A percentile compares a stretch with the other conserved stretches of the same genome.
These are phyloP conservation scores for Anaeromyces robustus DNA, from an alignment of 192 early-diverging fungal genomes.

Conservation along the genomic window DNA sequence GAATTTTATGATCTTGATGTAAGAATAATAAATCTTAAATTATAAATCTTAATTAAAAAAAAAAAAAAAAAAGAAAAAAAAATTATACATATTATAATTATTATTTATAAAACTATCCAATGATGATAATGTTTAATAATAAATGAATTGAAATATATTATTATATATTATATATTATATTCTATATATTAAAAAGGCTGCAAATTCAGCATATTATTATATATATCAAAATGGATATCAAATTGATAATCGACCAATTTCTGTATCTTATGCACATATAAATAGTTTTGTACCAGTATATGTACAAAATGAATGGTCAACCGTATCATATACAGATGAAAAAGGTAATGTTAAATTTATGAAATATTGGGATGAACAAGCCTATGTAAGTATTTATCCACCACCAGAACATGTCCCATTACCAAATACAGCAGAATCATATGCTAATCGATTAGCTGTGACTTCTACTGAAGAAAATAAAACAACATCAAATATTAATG, in stretches of 20 bases:
- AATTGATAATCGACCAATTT: constrained; percentile 23
- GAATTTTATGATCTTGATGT: neutral
- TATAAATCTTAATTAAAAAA: too few relatives aligned
- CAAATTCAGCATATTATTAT: neutral
- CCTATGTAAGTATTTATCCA: constrained; percentile 29
- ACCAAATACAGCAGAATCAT: neutral
- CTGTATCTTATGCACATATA: constrained; percentile 30
- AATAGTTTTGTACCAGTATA: constrained; percentile 46
- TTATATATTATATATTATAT: too few relatives aligned
- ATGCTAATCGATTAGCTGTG: neutral
- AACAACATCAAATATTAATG: neutral
- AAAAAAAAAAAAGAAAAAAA: too few relatives aligned
- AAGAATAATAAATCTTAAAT: neutral
- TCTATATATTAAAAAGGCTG: neutral
- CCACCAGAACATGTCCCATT: neutral
- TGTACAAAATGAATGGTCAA: constrained; percentile 37
- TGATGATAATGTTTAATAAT: too few relatives aligned
- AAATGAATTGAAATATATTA: too few relatives aligned
- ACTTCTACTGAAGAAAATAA: neutral
- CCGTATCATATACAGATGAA: constrained; percentile 15
- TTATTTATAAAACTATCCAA: too few relatives aligned
- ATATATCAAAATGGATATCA: constrained; percentile 9
- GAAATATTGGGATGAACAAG: constrained; percentile 47
- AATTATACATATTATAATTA: too few relatives aligned
- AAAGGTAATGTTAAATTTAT: constrained; percentile 12